Evolutionary conservation across 805 yeast genomes (phyloP), one percentile per base, ranked within the genome.

Genomic region (Wickerhamia fluorescens): DNA sequence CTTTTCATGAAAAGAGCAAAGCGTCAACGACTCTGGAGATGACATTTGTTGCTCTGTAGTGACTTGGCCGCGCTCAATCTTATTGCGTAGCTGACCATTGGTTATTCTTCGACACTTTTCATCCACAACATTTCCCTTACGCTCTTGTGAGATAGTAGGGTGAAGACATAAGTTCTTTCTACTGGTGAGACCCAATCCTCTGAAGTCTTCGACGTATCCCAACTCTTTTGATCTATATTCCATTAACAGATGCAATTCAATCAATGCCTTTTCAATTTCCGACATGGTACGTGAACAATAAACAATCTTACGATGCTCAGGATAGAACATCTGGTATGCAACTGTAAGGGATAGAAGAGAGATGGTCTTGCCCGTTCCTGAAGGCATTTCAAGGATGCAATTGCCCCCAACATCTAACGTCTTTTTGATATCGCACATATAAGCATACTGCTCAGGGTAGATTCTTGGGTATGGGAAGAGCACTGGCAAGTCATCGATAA

Each of bases 261-360:
- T 85, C 49, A 92, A 61, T 0, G 98, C 96, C 58, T 92, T 92
- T 59, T 92, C 98, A 52, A 92, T 92, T 61, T 92, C 99, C 7
- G 96, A 85, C 97, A 92, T 92, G 19, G 99, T 92, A 70, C 99
- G 97, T 4, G 98, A 92, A 56, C 99, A 92, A 58, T 92, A 92
- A 5, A 92, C 85, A 41, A 92, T 78, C 66, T 89, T 92, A 11
- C 95, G 62, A 49, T 86, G 95, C 47, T 89, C 96, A 7, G 96
- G 94, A 52, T 89, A 88, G 65, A 73, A 74, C 84, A 85, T 77
- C 53, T 92, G 99, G 56, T 92, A 92, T 9, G 98, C 95, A 25
- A 92, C 86, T 0, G 97, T 86, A 25, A 92, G 59, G 1, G 97
- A 86, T 17, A 92, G 64, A 51, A 92, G 66, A 1, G 97, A 87